Percentiles rank a stretch among this genome's conserved stretches.
phyloP scores from a whole-genome alignment of 2,329 filamentous ascomycete species.

The Graphium sp. region DNA sequence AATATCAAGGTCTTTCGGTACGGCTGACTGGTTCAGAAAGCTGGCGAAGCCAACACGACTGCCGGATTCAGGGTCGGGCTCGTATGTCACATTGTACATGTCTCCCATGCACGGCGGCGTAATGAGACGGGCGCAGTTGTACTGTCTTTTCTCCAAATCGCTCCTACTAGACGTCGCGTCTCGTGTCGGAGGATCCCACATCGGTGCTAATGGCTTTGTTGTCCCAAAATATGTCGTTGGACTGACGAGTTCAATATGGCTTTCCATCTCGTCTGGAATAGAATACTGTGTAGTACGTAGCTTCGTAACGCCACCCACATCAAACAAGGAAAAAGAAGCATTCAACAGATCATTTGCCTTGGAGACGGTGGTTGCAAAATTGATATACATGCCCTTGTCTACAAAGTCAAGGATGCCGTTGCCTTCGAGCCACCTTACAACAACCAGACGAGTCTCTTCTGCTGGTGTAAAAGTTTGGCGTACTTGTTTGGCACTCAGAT shows the following conservation, averaged over 20 bases:
- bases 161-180: too few relatives aligned
- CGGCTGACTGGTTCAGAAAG: slow-evolving; percentile 32
- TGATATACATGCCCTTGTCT: slow-evolving; percentile 11
- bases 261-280: slow-evolving; percentile 14
- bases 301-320: slow-evolving; percentile 17
- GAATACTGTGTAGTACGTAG: slow-evolving; percentile 12
- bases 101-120: slow-evolving; percentile 28
- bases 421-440: slow-evolving; percentile 9
- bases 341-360: slow-evolving; percentile 19
- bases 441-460: slow-evolving; percentile 7
- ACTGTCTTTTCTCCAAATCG: slow-evolving; percentile 4
- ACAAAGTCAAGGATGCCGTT: slow-evolving; percentile 5
- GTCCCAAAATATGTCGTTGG: slow-evolving; percentile 28
- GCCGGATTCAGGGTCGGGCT: slow-evolving; percentile 21
- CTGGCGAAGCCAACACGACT: slow-evolving; percentile 31
- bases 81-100: slow-evolving; percentile 31
- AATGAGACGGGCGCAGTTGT: slow-evolving; percentile 14
- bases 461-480: slow-evolving; percentile 10
- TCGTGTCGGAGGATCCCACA: too few relatives aligned
- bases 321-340: slow-evolving; percentile 23
- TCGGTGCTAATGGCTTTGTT: slow-evolving; percentile 5
- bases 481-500: slow-evolving; percentile 9
- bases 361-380: slow-evolving; percentile 16
- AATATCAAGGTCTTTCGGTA: slow-evolving; percentile 22
- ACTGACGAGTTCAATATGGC: slow-evolving; percentile 23